phyloP scores from a whole-genome alignment of 2,329 filamentous ascomycete species.

The Alternaria arbusti region DNA sequence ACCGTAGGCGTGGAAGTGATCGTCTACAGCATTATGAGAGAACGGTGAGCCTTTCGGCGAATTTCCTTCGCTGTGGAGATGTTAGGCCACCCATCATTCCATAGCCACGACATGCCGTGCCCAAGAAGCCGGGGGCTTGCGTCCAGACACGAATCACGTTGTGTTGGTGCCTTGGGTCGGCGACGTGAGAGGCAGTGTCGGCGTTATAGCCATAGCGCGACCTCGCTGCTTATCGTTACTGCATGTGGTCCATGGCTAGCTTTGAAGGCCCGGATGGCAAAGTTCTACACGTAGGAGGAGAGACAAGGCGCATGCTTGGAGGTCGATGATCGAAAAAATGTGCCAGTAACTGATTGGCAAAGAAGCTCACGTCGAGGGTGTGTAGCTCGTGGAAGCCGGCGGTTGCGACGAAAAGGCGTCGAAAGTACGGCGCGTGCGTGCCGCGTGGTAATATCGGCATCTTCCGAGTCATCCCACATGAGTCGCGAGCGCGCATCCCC shows the following conservation, averaged over 20 bases:
- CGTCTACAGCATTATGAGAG: neutral
- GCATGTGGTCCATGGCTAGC: neutral
- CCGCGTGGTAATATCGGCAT: neutral
- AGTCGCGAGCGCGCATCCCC: neutral
- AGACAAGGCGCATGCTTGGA: neutral
- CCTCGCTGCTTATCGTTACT: neutral
- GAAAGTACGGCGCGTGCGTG: neutral
- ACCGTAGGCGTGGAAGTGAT: neutral
- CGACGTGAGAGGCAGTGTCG: neutral
- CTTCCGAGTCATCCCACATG: neutral
- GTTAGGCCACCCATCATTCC: neutral
- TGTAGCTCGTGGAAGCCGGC: neutral
- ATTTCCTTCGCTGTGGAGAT: neutral
- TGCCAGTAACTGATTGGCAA: neutral
- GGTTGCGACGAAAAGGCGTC: neutral
- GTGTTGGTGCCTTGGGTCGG: neutral
- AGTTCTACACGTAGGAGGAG: neutral
- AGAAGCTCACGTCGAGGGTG: neutral
- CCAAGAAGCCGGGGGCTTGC: neutral
- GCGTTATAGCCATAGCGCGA: neutral
- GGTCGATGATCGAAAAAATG: neutral
- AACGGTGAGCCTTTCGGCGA: neutral
- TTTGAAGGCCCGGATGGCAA: neutral
- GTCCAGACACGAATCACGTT: neutral
- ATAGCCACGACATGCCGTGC: neutral